Evolutionary conservation across 2,329 filamentous ascomycete genomes (phyloP).

Genomic region (Fusarium virguliforme): DNA sequence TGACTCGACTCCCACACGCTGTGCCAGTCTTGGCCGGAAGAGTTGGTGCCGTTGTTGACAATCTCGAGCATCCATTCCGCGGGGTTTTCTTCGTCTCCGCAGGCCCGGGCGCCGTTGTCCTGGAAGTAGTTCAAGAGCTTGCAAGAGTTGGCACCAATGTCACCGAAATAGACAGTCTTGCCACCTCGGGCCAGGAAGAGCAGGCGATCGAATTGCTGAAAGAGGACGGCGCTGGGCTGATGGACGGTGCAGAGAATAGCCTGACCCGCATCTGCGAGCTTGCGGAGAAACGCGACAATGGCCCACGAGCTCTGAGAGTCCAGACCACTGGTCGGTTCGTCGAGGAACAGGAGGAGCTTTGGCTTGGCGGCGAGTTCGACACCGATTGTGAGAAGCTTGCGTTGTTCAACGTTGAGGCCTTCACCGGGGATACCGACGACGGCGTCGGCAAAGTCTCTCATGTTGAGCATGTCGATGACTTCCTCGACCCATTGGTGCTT

Average conservation of each 20-base stretch:
- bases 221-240: constrained; percentile 6
- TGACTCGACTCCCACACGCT: constrained; percentile 5
- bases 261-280: background rate
- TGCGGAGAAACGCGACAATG: background rate
- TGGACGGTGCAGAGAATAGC: constrained; percentile 12
- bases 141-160: constrained; percentile 70
- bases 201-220: constrained; percentile 63
- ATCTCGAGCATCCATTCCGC: constrained; percentile 77
- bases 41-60: constrained; percentile 26
- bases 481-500: constrained; percentile 76
- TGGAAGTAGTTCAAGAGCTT: constrained; percentile 73
- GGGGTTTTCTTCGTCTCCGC: constrained; percentile 74
- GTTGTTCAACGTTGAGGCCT: constrained; percentile 5
- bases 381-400: background rate
- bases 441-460: background rate
- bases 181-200: constrained; percentile 53
- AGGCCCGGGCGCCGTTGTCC: constrained; percentile 70
- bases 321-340: background rate
- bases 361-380: constrained; percentile 8
- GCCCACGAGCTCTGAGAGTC: constrained; percentile 1
- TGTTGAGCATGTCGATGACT: constrained; percentile 54
- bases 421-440: constrained; percentile 1
- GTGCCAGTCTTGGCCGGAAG: background rate
- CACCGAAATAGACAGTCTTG: constrained; percentile 72
- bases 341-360: constrained; percentile 3